Evolutionary conservation across 176 grass and related monocot genomes (phyloP), one percentile per base, ranked within the genome.

Genomic region (Pharus latifolius): DNA sequence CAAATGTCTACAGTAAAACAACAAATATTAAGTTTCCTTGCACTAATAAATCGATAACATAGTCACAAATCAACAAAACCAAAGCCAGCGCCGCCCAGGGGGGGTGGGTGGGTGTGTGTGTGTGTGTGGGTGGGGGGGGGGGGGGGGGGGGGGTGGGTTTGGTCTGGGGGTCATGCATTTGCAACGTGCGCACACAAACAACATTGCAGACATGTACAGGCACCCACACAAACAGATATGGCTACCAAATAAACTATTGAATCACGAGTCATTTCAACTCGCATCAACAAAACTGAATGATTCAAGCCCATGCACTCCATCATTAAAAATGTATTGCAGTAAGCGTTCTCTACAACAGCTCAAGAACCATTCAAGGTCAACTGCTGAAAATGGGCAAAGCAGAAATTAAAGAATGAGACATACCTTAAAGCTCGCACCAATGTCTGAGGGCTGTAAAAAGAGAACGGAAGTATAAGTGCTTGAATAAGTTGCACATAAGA

Each of bases 371-470:
- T 26, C 25, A 78, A 48, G 47, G 71, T 49, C 49, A 14, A 27
- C 49, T 65, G 29, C 49, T 34, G 18, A 78, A 32, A 78, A 49
- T 78, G 42, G 62, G 63, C 13, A 33, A 63, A 75, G 48, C 17
- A 63, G 18, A 75, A 70, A 70, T 33, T 65, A 44, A 80, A 75
- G 38, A 42, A 62, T 70, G 56, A 38, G 31, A 0, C 71, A 84
- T 91, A 99, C 96, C 90, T 99, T 70, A 99, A 46, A 79, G 96
- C 90, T 73, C 90, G 85, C 80, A 99, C 96, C 53, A 99, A 82
- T 2, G 84, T 99, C 70, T 95, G 96, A 73, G 96, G 96, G 60
- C 96, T 99, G 77, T 87, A 99, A 72, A 85, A 85, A 38, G 5
- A 65, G 8, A 84, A 30, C 52, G 19, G 6, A 51, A 84, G 43